Base-by-base conservation (phyloP, 2,329 filamentous ascomycete genomes). In the Fonsecaea monophora region DNA sequence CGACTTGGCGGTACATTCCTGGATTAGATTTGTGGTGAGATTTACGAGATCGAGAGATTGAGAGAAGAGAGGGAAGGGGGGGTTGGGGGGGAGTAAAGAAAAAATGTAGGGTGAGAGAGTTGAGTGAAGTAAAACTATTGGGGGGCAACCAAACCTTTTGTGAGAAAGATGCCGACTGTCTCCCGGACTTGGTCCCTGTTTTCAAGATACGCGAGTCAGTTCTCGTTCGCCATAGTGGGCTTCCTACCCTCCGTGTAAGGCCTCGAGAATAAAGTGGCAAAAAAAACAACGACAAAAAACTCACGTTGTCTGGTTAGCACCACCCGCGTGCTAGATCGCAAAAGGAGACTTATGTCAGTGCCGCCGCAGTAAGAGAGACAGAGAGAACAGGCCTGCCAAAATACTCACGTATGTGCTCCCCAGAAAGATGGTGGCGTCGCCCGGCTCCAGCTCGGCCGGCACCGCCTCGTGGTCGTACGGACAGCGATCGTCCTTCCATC, bases 351-450 rank as follows among this genome's bases (percentile, higher is more conserved):
- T 3, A 50, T 50, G 45, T 50, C 45, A 50, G 45, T 50, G 18
- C 18, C 25, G 3, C 18, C 8, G 18, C 12, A 4, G 8, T 0
- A 10, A 42, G 21, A 25, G 8, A 25, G 25, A 25, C 25, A 7
- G 18, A 25, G 9, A 25, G 45, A 50, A 50, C 9, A 9, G 3
- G 45, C 8, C 18, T 18, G 45, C 45, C 4, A 1, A 50, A n/a
- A 3, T 1, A 50, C 45, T 50, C 25, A 50, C 45, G 57, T 75
- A 78, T 12, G 69, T 70, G 9, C 73, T 73, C 2, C 73, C 73
- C 4, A 80, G 70, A 73, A 79, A 77, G 8, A 79, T 74, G 64
- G 78, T 78, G 0, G 71, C 76, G 68, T 79, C 76, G 0, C 78
- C 77, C 15, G 72, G 73, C 6, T 73, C 67, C 70, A 80, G 71